Base-by-base conservation (phyloP, 176 grass and related monocot species). In the Secale cereale region DNA sequence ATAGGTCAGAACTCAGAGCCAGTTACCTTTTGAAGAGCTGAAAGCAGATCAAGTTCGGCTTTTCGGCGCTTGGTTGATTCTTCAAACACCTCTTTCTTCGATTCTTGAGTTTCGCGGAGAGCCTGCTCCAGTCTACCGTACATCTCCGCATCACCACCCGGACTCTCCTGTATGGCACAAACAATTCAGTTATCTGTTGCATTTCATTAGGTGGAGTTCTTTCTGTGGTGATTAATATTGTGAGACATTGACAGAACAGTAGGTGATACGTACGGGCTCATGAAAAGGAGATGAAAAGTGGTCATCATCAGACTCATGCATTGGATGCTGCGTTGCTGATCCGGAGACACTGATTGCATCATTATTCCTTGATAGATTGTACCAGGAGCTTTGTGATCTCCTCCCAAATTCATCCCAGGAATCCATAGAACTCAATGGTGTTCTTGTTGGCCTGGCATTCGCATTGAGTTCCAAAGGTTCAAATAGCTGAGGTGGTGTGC, bases 1-100 rank as follows among this genome's bases (percentile, higher is more conserved):
- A 4, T 3, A 11, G 79, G 35, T 80, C 15, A 48, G 64, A 64
- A 71, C 17, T 61, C 25, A 83, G 83, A 86, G 41, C 35, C 40
- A 83, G 40, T 71, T 81, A 90, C 92, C 81, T 86, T 98, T 61
- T 81, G 82, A 22, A 87, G 72, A 90, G 87, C 63, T 56, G 59
- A 92, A 84, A 93, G 10, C 69, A 89, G 52, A 32, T 86, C 85
- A 35, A 70, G 65, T 71, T 98, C 93, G 8, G 81, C 93, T 76
- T 84, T 88, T 59, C 61, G 91, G 31, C 81, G 89, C 79, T 90
- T 93, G 54, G 63, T 79, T 25, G 77, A 93, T 86, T 95, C 93
- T 88, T 92, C 85, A 1, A 92, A 94, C 48, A 87, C 85, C 79
- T 93, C 95, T 81, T 84, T 85, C 71, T 91, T 98, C 22, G 61